A percentile compares a stretch with the other conserved stretches of the same genome.
phyloP scores from a whole-genome alignment of 495 filamentous ascomycete genomes.

The Neurospora sp. region DNA sequence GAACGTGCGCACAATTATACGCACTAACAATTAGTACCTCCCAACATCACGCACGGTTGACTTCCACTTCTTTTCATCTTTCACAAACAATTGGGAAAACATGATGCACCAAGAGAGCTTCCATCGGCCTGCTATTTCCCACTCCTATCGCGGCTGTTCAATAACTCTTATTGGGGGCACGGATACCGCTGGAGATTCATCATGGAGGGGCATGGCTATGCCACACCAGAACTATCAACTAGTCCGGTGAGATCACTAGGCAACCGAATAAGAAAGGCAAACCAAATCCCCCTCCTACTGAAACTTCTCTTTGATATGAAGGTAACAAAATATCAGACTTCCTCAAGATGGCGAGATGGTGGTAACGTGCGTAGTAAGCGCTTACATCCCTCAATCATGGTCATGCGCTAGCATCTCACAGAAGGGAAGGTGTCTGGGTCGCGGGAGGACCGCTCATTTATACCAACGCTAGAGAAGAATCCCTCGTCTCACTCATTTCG shows the following conservation, averaged over 20 bases:
- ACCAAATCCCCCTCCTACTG: background rate
- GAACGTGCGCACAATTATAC: background rate
- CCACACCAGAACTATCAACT: background rate
- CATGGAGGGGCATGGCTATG: background rate
- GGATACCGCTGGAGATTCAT: background rate
- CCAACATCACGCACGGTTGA: background rate
- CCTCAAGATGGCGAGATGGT: background rate
- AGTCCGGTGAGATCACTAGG: background rate
- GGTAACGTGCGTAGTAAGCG: background rate
- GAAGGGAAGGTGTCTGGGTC: background rate
- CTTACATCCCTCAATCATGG: background rate
- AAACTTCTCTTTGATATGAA: background rate
- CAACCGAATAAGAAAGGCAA: background rate
- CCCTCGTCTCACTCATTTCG: background rate
- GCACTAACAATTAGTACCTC: background rate
- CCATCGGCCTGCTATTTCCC: background rate
- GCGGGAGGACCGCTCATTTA: background rate
- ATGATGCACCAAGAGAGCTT: background rate
- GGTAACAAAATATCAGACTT: background rate
- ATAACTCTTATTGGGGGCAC: background rate
- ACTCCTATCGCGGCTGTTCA: background rate
- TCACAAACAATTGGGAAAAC: background rate
- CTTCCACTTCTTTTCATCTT: background rate
- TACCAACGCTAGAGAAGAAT: background rate
- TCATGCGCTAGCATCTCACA: background rate